Percentiles rank a stretch among this genome's conserved stretches.
These are phyloP conservation scores for Populus trichocarpa DNA, from an alignment of 441 rosid species.

Conservation along the genomic window DNA sequence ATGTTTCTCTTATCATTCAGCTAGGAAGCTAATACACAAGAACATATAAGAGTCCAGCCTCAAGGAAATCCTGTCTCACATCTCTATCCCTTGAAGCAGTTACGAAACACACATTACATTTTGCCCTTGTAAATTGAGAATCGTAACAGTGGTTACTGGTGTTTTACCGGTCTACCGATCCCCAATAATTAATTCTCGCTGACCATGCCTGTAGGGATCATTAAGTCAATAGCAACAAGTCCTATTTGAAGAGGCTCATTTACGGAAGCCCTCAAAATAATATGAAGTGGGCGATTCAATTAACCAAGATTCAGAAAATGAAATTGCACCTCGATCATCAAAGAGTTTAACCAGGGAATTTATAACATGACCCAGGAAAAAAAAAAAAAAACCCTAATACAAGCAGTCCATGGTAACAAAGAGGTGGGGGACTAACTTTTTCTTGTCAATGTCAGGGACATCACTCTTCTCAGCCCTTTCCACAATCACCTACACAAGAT, in stretches of 20 bases:
- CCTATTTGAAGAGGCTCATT: constrained; percentile 2
- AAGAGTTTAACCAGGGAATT: neutral
- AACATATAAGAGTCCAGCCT: neutral
- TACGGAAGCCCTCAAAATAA: neutral
- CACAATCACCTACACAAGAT: constrained; percentile 68
- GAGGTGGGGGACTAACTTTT: constrained; percentile 48
- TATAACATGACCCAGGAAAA: neutral
- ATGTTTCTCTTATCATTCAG: no score
- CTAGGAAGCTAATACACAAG: no score
- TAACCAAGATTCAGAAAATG: neutral
- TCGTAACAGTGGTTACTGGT: neutral
- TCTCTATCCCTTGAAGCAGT: neutral
- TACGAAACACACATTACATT: constrained; percentile 1
- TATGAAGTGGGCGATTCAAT: neutral
- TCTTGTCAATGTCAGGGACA: constrained; percentile 96
- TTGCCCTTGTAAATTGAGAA: neutral
- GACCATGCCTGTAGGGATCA: constrained; percentile 10
- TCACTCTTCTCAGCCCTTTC: constrained; percentile 91
- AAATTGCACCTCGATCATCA: neutral
- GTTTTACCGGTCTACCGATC: neutral
- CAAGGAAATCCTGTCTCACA: neutral
- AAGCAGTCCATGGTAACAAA: neutral
- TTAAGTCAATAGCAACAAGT: constrained; percentile 23
- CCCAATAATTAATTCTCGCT: constrained; percentile 10
- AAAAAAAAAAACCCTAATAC: neutral